Base-by-base conservation (phyloP, 176 grass and related monocot species). In the Oryza rufipogon region DNA sequence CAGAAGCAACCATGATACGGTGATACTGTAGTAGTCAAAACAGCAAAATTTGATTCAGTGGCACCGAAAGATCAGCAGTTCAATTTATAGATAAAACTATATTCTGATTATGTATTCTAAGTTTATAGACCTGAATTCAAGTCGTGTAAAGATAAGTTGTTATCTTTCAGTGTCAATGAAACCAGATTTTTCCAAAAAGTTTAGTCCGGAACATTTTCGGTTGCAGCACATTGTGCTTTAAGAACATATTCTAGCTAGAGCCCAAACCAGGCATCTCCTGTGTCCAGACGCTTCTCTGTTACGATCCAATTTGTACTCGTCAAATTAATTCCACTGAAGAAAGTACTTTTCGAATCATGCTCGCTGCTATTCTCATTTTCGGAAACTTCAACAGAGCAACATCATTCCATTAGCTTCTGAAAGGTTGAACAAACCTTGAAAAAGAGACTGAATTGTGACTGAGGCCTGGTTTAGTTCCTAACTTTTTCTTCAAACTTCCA, bases 181-280 rank as follows among this genome's bases (percentile, higher is more conserved):
- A 66, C 25, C 11, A n/a, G 13, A 45, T 73, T 60, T 71, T 4
- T 1, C 7, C 52, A 33, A 58, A 16, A 32, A 58, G 3, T 47
- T 66, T 23, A 60, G 80, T 0, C 20, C 2, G 9, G 25, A 49
- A 52, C 30, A 45, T 66, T 63, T 78, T 63, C 3, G 12, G 58
- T 41, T 49, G 11, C 56, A 49, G 2, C 39, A 49, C 73, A 66
- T 26, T 51, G 14, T 32, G 15, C 86, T 82, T 64, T 76, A 19
- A 36, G 64, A 70, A 34, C 79, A 64, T 45, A 70, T 63, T 87
- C 12, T 75, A 10, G 23, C 44, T 34, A 60, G 76, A n/a, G 4
- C 20, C 17, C 9, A 28, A 48, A 80, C 20, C 20, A 49, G 36
- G 39, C 64, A 58, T 56, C 66, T 74, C 34, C 56, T 38, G 51